phyloP scores from a whole-genome alignment of 1,284 basidiomycete genomes.

The Papiliotrema nemorosa region DNA sequence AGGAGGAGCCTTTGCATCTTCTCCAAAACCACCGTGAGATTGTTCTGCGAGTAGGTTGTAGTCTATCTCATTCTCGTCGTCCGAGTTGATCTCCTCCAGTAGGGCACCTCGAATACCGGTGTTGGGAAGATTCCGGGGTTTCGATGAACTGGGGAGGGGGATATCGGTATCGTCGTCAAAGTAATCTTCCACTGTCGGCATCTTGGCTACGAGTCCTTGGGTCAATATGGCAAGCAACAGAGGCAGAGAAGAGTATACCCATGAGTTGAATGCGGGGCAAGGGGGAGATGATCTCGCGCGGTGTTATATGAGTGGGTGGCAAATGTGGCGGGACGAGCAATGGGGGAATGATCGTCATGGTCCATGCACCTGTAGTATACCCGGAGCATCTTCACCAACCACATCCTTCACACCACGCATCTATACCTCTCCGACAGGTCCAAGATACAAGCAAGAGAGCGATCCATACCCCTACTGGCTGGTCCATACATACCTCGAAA shows the following conservation, averaged over 20 bases:
- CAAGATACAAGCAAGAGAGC: no score
- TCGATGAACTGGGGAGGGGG: slow-evolving; percentile 50
- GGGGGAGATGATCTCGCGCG: no score
- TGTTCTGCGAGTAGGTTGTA: slow-evolving; percentile 51
- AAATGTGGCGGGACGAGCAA: no score
- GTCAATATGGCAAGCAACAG: neutral
- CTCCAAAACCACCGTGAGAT: slow-evolving; percentile 47
- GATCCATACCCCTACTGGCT: slow-evolving; percentile 7
- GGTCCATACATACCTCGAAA: slow-evolving; percentile 1
- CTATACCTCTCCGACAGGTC: no score
- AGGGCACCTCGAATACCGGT: slow-evolving; percentile 67
- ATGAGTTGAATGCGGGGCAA: neutral
- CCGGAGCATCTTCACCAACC: no score
- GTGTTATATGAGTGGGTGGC: no score
- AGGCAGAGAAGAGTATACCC: neutral
- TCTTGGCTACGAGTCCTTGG: slow-evolving; percentile 14
- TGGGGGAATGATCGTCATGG: no score
- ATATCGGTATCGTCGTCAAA: slow-evolving; percentile 90
- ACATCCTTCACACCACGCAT: no score
- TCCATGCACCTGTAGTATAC: no score
- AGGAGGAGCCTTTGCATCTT: slow-evolving; percentile 29
- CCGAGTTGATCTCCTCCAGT: slow-evolving; percentile 62
- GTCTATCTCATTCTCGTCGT: slow-evolving; percentile 48
- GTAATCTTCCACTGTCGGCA: slow-evolving; percentile 49
- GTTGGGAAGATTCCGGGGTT: slow-evolving; percentile 59